These are phyloP conservation scores for Wickerhamomyces chaumierensis DNA, from an alignment of 805 yeast species.

Conservation along the genomic window DNA sequence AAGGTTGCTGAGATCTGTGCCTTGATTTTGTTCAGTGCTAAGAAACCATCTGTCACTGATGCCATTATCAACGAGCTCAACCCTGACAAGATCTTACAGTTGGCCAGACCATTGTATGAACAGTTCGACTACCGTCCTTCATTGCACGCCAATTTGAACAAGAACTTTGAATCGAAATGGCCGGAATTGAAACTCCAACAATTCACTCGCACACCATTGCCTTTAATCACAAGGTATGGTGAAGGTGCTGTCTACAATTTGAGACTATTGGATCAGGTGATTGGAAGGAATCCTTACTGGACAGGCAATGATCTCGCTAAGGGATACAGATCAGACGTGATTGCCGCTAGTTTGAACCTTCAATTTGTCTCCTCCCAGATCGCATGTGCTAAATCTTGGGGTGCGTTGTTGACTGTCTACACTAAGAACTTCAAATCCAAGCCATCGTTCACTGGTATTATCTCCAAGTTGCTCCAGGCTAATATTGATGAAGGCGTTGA, in stretches of 20 bases:
- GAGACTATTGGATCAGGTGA: slow-evolving; percentile 48
- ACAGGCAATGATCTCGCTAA: slow-evolving; percentile 10
- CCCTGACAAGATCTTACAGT: slow-evolving; percentile 22
- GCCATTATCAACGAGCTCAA: slow-evolving; percentile 28
- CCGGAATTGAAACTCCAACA: slow-evolving; percentile 34
- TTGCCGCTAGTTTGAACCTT: slow-evolving; percentile 47
- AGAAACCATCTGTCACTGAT: slow-evolving; percentile 27
- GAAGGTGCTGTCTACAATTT: slow-evolving; percentile 45
- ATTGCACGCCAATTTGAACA: slow-evolving; percentile 33
- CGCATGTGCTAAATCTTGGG: slow-evolving; percentile 62
- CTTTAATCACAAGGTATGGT: slow-evolving; percentile 35
- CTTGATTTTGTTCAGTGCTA: slow-evolving; percentile 50
- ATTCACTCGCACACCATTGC: slow-evolving; percentile 35
- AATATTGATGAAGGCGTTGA: slow-evolving; percentile 42
- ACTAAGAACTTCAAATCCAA: slow-evolving; percentile 29
- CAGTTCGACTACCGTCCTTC: slow-evolving; percentile 35
- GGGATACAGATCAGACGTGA: slow-evolving; percentile 37
- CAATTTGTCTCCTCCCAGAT: slow-evolving; percentile 60
- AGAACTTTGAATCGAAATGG: slow-evolving; percentile 37
- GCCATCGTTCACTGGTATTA: slow-evolving; percentile 26
- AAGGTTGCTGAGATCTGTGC: slow-evolving; percentile 71
- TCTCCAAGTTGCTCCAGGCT: slow-evolving; percentile 37
- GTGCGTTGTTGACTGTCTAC: slow-evolving; percentile 62
- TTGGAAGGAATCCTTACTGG: slow-evolving; percentile 37
- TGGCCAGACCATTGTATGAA: slow-evolving; percentile 26